These are phyloP conservation scores for Podaxis rugospora DNA, from an alignment of 768 basidiomycete genomes.

Conservation along the genomic window DNA sequence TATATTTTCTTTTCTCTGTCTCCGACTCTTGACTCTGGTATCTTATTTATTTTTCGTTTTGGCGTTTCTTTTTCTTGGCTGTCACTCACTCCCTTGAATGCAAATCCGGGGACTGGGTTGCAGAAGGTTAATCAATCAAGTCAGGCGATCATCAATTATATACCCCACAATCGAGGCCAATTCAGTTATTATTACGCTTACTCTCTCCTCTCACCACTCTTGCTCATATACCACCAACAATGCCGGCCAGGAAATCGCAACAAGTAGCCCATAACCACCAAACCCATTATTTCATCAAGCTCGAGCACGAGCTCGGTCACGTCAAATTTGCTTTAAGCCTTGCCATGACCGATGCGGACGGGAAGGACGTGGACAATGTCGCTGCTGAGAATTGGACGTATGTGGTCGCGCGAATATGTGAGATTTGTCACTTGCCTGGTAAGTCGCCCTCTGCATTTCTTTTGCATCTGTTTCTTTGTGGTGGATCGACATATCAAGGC, in stretches of 20 bases:
- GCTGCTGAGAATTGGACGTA: not conserved
- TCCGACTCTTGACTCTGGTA: not conserved
- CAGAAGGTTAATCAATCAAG: not conserved
- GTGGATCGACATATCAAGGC: not conserved
- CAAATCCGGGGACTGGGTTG: not conserved
- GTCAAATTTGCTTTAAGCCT: not conserved
- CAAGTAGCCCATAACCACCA: not conserved
- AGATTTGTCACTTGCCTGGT: not conserved
- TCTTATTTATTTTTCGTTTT: conserved; percentile 1
- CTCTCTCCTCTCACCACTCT: not conserved
- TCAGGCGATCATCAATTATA: not conserved
- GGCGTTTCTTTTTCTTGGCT: not conserved
- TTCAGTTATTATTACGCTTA: not conserved
- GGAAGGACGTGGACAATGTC: not conserved
- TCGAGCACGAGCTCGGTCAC: not conserved
- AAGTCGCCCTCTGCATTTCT: not conserved
- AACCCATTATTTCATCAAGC: not conserved
- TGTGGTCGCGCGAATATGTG: not conserved
- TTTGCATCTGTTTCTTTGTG: not conserved
- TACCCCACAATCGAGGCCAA: not conserved
- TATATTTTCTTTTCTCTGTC: not conserved
- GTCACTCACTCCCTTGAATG: not conserved
- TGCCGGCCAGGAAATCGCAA: not conserved
- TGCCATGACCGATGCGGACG: not conserved
- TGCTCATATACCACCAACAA: not conserved